A percentile compares a stretch with the other conserved stretches of the same genome.
Evolutionary conservation across 768 basidiomycete genomes (phyloP).

Genomic region (Chalciporus pseudorubinellus): DNA sequence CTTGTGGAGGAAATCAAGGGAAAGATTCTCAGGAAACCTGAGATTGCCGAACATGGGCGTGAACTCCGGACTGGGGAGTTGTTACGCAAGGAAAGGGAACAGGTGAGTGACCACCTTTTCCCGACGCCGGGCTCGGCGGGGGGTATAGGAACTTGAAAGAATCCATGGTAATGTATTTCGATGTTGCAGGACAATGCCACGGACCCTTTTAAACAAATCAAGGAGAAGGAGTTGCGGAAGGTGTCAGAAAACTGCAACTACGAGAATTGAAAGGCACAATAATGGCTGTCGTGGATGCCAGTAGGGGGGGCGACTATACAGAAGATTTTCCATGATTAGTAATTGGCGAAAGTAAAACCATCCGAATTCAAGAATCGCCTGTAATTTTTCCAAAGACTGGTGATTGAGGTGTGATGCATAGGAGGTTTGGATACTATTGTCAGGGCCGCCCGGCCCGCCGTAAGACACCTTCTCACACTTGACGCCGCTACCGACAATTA

Average conservation of each 20-base stretch:
- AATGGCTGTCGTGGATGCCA: no score
- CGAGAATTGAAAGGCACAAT: no score
- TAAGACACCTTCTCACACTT: background rate
- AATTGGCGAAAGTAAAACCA: no score
- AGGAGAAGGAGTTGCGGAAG: no score
- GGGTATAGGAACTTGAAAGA: background rate
- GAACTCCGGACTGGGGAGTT: slow-evolving; percentile 41
- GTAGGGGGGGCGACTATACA: no score
- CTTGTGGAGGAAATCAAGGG: slow-evolving; percentile 40
- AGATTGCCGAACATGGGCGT: slow-evolving; percentile 37
- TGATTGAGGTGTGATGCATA: background rate
- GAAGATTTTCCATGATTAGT: no score
- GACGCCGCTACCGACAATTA: no score
- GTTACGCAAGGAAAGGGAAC: slow-evolving; percentile 35
- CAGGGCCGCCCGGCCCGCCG: background rate
- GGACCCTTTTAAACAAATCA: slow-evolving; percentile 1
- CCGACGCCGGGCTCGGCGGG: no score
- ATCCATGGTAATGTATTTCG: background rate
- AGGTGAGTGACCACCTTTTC: slow-evolving; percentile 10
- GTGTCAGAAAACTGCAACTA: no score
- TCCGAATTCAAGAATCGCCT: no score
- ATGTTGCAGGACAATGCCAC: slow-evolving; percentile 2
- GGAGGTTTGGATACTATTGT: background rate
- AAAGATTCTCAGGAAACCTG: slow-evolving; percentile 36
- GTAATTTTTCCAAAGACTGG: background rate